Evolutionary conservation across 2,329 filamentous ascomycete species (phyloP).

Genomic region (Tolypocladium inflatum): DNA sequence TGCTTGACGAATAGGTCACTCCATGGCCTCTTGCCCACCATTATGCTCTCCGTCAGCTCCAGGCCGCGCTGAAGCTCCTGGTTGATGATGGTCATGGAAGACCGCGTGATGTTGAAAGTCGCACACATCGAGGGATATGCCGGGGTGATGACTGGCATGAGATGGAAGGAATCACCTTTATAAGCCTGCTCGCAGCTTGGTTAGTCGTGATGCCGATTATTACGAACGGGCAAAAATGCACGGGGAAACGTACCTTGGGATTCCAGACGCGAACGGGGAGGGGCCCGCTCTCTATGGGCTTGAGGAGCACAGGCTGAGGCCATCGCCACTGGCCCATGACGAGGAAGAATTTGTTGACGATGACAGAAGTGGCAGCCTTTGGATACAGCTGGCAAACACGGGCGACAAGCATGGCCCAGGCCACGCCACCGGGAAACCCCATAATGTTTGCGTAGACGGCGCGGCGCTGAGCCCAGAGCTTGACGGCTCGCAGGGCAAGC

Average conservation of each 20-base stretch:
- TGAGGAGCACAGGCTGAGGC: constrained; percentile 88
- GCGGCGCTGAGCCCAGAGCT: constrained; percentile 88
- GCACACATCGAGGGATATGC: constrained; percentile 97
- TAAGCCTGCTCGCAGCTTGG: constrained; percentile 46
- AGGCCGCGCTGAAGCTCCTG: constrained; percentile 72
- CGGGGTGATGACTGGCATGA: constrained; percentile 98
- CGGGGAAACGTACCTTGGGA: constrained; percentile 53
- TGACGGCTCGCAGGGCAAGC: constrained; percentile 81
- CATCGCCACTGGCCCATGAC: constrained; percentile 88
- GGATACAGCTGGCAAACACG: constrained; percentile 94
- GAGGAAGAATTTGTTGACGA: constrained; percentile 90
- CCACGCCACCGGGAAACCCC: constrained; percentile 92
- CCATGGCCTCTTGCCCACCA: constrained; percentile 69
- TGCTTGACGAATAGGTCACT: constrained; percentile 83
- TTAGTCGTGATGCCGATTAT: constrained; percentile 5
- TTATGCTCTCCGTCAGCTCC: constrained; percentile 70
- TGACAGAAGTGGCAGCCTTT: constrained; percentile 76
- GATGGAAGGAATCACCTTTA: constrained; percentile 68
- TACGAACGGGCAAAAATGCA: not conserved
- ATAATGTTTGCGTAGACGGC: constrained; percentile 95
- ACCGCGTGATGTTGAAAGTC: constrained; percentile 85
- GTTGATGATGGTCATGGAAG: constrained; percentile 76
- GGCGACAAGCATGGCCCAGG: constrained; percentile 96
- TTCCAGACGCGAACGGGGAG: constrained; percentile 89
- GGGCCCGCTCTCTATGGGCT: constrained; percentile 73